Evolutionary conservation across 2,329 filamentous ascomycete genomes (phyloP), one percentile per base, ranked within the genome.

Genomic region (Arthrobotrys musiformis): DNA sequence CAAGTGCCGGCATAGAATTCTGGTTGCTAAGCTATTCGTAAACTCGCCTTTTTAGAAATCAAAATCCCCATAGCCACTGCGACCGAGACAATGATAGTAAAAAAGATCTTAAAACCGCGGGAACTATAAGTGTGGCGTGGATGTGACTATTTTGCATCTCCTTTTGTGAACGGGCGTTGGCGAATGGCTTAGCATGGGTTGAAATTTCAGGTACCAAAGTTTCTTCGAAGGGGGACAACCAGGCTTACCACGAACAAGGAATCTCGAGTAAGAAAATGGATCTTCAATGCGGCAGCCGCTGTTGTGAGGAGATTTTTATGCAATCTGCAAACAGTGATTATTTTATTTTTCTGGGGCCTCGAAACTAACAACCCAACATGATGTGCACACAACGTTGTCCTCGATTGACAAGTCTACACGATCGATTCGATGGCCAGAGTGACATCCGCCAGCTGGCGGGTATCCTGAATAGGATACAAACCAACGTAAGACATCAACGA

Each of bases 271-370:
- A 70, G 33, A 56, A 40, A 44, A 62, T 24, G 33, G 70, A 62
- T 48, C 62, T 69, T 37, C 46, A 68, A 56, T 67, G 52, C 70
- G 52, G 44, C 44, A n/a, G 54, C 70, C 70, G 70, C 22, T 56
- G 46, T 15, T 30, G 63, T 50, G 70, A 75, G 70, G 70, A 68
- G 70, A 60, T 24, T 67, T 73, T 67, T 73, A 66, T 73, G 68
- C 66, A 70, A 50, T 19, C 28, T 70, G 66, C 54, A 62, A 70
- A 50, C 26, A 48, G n/a, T 13, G 30, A 6, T 28, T 13, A 22
- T 35, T 40, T 30, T n/a, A n/a, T n/a, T n/a, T n/a, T n/a, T n/a
- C n/a, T n/a, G n/a, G n/a, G n/a, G n/a, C n/a, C n/a, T n/a, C n/a
- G n/a, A n/a, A n/a, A n/a, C n/a, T n/a, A n/a, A n/a, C 54, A 35